Conservation (phyloP, 768 basidiomycete genomes). For the Mycena epipterygia region DNA sequence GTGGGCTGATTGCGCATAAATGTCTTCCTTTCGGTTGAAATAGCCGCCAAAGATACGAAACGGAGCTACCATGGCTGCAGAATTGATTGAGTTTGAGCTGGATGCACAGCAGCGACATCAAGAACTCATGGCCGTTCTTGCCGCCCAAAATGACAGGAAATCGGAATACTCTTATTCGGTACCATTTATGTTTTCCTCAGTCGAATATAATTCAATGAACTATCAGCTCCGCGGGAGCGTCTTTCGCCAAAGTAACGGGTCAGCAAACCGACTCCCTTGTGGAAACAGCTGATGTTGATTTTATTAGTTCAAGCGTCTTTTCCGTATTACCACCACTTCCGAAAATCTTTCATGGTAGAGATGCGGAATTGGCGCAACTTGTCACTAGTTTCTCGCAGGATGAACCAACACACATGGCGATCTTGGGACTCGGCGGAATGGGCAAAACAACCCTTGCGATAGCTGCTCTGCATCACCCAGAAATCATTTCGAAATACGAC, state of each 20-base stretch:
- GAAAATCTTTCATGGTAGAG: constrained; percentile 13
- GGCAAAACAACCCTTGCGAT: constrained; percentile 20
- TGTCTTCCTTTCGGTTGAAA: background rate
- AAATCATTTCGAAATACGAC: background rate
- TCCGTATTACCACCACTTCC: background rate
- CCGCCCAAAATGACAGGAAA: background rate
- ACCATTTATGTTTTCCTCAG: background rate
- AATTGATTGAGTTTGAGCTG: background rate
- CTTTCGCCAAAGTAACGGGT: background rate
- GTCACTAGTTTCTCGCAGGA: background rate
- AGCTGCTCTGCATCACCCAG: constrained; percentile 1
- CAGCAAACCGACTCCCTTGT: background rate
- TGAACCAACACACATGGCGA: background rate
- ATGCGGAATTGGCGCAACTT: background rate
- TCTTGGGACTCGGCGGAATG: constrained; percentile 20
- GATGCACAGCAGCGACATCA: constrained; percentile 10
- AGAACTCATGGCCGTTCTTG: constrained; percentile 5
- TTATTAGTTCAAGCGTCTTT: background rate
- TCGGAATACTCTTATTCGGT: constrained; percentile 1
- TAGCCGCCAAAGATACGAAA: background rate
- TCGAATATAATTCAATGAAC: background rate
- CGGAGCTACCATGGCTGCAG: background rate
- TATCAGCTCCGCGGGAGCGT: background rate
- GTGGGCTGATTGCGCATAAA: background rate
- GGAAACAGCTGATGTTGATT: background rate